Percentiles rank a stretch among this genome's conserved stretches.
Evolutionary conservation across 306 rosid genomes (phyloP).

Genomic region (Begonia loranthoides): DNA sequence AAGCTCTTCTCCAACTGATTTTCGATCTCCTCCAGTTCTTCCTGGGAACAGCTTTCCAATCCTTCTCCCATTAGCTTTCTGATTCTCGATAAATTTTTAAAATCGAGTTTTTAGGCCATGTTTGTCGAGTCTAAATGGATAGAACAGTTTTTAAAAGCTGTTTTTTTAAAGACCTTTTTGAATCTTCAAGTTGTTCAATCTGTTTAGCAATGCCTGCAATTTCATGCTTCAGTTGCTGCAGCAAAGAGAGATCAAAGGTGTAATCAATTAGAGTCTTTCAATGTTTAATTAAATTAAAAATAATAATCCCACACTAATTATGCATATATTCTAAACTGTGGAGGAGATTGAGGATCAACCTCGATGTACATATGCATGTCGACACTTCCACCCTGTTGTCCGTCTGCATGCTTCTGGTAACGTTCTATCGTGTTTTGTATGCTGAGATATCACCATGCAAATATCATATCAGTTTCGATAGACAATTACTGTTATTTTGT

Average conservation of each 20-base stretch:
- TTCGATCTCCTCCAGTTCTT: conserved; percentile 33
- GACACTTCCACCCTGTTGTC: conserved; percentile 5
- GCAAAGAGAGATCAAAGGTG: not conserved
- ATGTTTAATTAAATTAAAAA: not conserved
- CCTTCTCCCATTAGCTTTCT: conserved; percentile 52
- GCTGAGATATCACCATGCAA: conserved; percentile 25
- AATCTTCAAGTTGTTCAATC: conserved; percentile 39
- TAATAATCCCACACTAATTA: not conserved
- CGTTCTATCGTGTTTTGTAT: conserved; percentile 27
- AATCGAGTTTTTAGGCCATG: too few species aligned
- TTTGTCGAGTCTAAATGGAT: too few species aligned
- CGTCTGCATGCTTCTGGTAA: conserved; percentile 17
- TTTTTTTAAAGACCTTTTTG: conserved; percentile 45
- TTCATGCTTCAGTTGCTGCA: conserved; percentile 49
- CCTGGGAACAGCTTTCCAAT: conserved; percentile 26
- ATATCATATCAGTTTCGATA: not conserved
- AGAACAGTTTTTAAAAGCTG: too few species aligned
- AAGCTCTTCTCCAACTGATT: conserved; percentile 35
- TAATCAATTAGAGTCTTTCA: not conserved
- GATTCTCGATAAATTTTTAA: conserved; percentile 1
- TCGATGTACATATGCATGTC: conserved; percentile 25
- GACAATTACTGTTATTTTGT: too few species aligned
- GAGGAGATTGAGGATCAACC: conserved; percentile 22
- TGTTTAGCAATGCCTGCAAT: conserved; percentile 23
- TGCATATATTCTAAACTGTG: not conserved